Base-by-base conservation (phyloP, 1,139 yeast species). In the Scheffersomyces lignicola region DNA sequence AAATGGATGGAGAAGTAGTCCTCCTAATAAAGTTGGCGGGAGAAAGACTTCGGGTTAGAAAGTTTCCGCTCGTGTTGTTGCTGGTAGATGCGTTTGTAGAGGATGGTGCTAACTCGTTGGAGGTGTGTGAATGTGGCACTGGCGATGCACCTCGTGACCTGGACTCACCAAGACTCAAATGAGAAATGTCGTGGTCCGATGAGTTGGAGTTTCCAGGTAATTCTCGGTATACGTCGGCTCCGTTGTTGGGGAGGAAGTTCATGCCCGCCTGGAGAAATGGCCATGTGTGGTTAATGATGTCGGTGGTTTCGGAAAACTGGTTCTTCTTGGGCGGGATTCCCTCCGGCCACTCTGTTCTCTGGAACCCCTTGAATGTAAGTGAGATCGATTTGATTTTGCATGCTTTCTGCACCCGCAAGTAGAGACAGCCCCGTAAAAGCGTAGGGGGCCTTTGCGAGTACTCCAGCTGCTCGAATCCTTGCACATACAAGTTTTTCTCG, bases 261-360 rank as follows among this genome's bases (percentile, higher is more conserved):
- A 49, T 54, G 22, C 31, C 33, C 8, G 52, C 60, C 50, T 55
- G 60, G 43, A 80, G 92, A 56, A 92, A 89, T 1, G 96, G 95
- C 98, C 98, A 92, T 4, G 87, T 80, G 54, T 92, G 97, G 37
- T 78, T 75, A 23, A 87, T 73, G 10, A 90, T 57, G 39, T 78
- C 85, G 43, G 75, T 77, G 17, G 73, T 57, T 51, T 92, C 98
- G 18, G 60, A 56, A 42, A 77, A 80, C 16, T 78, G 83, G 17
- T 69, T 67, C 49, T 80, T 79, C 53, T 85, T 87, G 0, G 97
- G 97, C 0, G 98, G 98, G 18, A 90, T 89, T 1, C 97, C 98
- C 52, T 94, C 98, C 3, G 97, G 98, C 97, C 98, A 92, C 45
- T 92, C 97, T 0, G 98, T 92, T 43, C 86, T 69, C 29, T 87